Evolutionary conservation across 495 filamentous ascomycete genomes (phyloP).

Genomic region (Daldinia grandis): DNA sequence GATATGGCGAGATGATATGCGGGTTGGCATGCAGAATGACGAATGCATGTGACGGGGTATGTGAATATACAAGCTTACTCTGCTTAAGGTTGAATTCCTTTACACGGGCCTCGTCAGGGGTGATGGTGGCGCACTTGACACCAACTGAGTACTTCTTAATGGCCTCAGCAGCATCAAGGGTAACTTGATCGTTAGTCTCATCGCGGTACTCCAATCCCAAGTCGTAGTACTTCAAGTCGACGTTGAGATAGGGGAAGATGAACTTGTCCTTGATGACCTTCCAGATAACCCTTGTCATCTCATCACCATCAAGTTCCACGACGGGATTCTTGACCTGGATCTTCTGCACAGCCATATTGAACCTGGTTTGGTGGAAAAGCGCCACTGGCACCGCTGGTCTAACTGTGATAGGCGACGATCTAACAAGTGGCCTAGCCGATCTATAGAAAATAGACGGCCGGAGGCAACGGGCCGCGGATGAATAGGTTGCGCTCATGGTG

Average conservation of each 20-base stretch:
- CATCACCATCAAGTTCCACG: slow-evolving; percentile 97
- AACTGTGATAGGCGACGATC: slow-evolving; percentile 36
- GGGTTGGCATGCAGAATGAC: slow-evolving; percentile 8
- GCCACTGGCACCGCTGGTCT: slow-evolving; percentile 41
- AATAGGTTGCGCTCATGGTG: slow-evolving; percentile 41
- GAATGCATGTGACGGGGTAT: slow-evolving; percentile 26
- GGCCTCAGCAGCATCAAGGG: slow-evolving; percentile 90
- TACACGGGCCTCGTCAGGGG: slow-evolving; percentile 93
- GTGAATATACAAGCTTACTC: slow-evolving; percentile 62
- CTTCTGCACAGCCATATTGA: slow-evolving; percentile 60
- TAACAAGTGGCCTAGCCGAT: slow-evolving; percentile 44
- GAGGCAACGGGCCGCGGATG: slow-evolving; percentile 40
- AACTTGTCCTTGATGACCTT: slow-evolving; percentile 98
- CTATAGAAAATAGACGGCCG: slow-evolving; percentile 41
- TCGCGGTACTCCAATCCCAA: slow-evolving; percentile 94
- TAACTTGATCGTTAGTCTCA: slow-evolving; percentile 95
- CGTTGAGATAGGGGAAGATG: slow-evolving; percentile 91
- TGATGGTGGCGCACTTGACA: slow-evolving; percentile 99
- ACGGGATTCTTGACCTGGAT: slow-evolving; percentile 98
- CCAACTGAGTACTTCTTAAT: slow-evolving; percentile 99
- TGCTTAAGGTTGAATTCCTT: slow-evolving; percentile 99
- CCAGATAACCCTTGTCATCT: slow-evolving; percentile 99
- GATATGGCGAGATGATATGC: not conserved
- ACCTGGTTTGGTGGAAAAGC: slow-evolving; percentile 44
- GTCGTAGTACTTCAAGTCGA: slow-evolving; percentile 99